Evolutionary conservation across 345 rosid genomes (phyloP).

Genomic region (Carallia brachiata): DNA sequence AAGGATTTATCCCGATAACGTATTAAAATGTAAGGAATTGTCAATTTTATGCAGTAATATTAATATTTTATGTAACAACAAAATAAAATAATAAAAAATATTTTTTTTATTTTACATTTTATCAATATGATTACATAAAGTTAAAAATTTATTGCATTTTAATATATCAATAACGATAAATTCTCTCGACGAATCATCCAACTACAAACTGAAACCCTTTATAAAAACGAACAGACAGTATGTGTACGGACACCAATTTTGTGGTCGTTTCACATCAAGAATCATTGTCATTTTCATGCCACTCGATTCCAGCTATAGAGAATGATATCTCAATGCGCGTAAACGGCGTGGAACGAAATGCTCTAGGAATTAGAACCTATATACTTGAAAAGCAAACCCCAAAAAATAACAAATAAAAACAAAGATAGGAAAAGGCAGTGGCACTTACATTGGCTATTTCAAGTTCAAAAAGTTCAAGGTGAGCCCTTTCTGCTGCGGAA

Average conservation of each 20-base stretch:
- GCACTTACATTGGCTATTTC: not conserved
- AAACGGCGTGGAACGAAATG: not conserved
- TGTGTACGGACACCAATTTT: not conserved
- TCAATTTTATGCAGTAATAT: too few species aligned
- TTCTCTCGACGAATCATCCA: too few species aligned
- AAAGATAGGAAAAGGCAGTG: not conserved
- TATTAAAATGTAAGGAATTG: too few species aligned
- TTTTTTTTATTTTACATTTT: too few species aligned
- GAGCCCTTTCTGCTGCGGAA: not conserved
- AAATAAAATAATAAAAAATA: too few species aligned
- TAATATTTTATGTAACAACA: too few species aligned
- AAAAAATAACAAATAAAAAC: not conserved
- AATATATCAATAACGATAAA: too few species aligned
- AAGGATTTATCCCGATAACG: too few species aligned
- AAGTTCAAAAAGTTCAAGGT: not conserved
- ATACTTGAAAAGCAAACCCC: not conserved
- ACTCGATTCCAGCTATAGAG: slow-evolving; percentile 14
- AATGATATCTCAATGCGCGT: slow-evolving; percentile 17
- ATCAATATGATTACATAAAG: too few species aligned
- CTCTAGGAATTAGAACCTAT: slow-evolving; percentile 3
- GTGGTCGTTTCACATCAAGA: not conserved
- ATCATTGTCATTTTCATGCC: slow-evolving; percentile 7
- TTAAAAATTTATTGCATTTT: too few species aligned
- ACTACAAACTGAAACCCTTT: too few species aligned
- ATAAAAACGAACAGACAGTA: not conserved